Percentiles rank a stretch among this genome's conserved stretches.
phyloP scores from a whole-genome alignment of 2,329 filamentous ascomycete genomes.

The Drechslerella dactyloides region DNA sequence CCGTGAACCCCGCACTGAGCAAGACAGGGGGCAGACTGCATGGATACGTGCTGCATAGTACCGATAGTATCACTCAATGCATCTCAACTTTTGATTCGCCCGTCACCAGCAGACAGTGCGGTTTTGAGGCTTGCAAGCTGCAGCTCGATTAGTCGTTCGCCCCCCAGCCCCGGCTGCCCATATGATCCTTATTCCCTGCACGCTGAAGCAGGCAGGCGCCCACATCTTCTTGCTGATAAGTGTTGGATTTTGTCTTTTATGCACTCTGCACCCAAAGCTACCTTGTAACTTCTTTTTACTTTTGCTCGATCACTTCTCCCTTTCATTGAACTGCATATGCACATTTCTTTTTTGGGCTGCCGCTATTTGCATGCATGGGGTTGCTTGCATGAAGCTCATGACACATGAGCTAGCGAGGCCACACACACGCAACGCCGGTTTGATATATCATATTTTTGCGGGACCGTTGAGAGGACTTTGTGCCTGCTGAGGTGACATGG shows the following conservation, averaged over 20 bases:
- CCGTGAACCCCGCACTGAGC: slow-evolving; percentile 21
- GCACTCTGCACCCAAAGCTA: slow-evolving; percentile 21
- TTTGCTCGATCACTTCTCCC: slow-evolving; percentile 29
- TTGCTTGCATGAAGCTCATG: slow-evolving; percentile 45
- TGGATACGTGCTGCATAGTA: neutral
- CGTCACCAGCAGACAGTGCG: slow-evolving; percentile 12
- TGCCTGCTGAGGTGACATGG: slow-evolving; percentile 25
- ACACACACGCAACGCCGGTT: slow-evolving; percentile 15
- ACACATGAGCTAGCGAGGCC: slow-evolving; percentile 38
- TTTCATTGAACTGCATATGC: slow-evolving; percentile 46
- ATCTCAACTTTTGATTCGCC: slow-evolving; percentile 48
- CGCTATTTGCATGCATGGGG: slow-evolving; percentile 43
- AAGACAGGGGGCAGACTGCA: neutral
- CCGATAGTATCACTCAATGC: slow-evolving; percentile 8
- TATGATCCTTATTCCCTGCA: slow-evolving; percentile 50
- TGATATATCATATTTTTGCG: slow-evolving; percentile 49
- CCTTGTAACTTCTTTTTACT: slow-evolving; percentile 16
- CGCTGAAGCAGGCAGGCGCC: slow-evolving; percentile 16
- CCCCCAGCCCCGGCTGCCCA: slow-evolving; percentile 40
- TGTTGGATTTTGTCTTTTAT: slow-evolving; percentile 31
- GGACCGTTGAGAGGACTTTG: slow-evolving; percentile 9
- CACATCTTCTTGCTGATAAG: slow-evolving; percentile 32
- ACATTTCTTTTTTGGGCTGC: slow-evolving; percentile 49
- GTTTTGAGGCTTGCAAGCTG: slow-evolving; percentile 28
- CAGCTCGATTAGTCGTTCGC: slow-evolving; percentile 23